Conservation (phyloP, 208 protist species). For the Trypanosoma cruzi region DNA sequence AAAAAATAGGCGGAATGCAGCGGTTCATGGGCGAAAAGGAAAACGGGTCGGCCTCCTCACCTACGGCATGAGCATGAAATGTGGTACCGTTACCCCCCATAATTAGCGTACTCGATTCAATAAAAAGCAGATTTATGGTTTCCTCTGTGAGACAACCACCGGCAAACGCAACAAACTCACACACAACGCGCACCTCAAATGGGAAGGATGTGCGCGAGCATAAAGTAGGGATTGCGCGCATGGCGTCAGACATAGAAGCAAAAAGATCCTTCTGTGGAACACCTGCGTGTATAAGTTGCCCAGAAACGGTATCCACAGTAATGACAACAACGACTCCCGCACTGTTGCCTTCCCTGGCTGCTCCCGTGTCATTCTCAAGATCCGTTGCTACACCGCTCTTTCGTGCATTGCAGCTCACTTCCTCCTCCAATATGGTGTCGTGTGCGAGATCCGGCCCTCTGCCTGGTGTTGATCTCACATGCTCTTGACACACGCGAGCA, state of each 20-base stretch:
- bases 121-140: constrained; percentile 26
- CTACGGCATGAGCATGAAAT: background rate
- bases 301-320: constrained; percentile 31
- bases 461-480: background rate
- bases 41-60: background rate
- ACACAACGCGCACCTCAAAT: constrained; percentile 19
- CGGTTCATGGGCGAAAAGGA: background rate
- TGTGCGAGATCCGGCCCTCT: background rate
- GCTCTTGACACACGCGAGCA: background rate
- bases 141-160: constrained; percentile 29
- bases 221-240: constrained; percentile 23
- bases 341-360: background rate
- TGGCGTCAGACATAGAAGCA: constrained; percentile 22
- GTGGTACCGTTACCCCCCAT: background rate
- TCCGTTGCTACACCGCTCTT: background rate
- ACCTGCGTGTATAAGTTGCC: constrained; percentile 26
- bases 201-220: constrained; percentile 4
- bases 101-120: constrained; percentile 9
- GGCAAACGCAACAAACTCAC: constrained; percentile 34
- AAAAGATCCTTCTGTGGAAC: constrained; percentile 30
- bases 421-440: background rate
- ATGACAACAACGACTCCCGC: constrained; percentile 15
- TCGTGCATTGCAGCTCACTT: background rate
- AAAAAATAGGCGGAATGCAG: constrained; percentile 11
- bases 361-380: background rate